Base-by-base conservation (phyloP, 352 stramenopile species). In the Saprolegnia diclina region DNA sequence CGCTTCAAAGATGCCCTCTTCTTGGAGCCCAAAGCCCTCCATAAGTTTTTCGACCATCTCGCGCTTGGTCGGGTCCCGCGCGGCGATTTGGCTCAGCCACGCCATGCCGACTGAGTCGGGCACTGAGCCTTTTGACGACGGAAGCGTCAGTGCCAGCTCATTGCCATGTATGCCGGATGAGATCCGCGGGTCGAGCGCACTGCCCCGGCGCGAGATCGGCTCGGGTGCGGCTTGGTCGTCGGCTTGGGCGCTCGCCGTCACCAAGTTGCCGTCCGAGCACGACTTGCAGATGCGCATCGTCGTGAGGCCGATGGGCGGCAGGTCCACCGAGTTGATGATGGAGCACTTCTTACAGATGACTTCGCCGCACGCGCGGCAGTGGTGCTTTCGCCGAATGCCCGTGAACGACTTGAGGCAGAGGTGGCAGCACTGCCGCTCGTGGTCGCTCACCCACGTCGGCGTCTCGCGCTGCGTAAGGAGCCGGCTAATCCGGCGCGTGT, bases 381-480 rank as follows among this genome's bases (percentile, higher is more conserved):
- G 85, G 66, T 94, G 85, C 70, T 88, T 87, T 26, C 85, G 81
- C 4, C 85, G 73, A 56, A 83, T 91, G 73, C 83, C 90, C 29
- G 81, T 87, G 68, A 93, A 93, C 11, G 81, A 89, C 76, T 91
- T 91, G 21, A 93, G 74, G 48, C 85, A 93, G 52, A 93, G 70
- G 57, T 91, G 82, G 69, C 85, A 93, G 73, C 85, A 93, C 53
- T 82, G 79, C 56, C 85, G 83, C 67, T 93, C 85, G 62, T 87
- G 86, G 79, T 93, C 83, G 61, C 79, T 82, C 32, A 93, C 85
- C 85, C 85, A 93, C 64, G 79, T 88, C 65, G 85, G 85, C 56
- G 81, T 79, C 35, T 81, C 75, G 35, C 85, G 83, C 64, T 86
- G 79, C 24, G 80, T 91, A 32, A 93, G 74, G 67, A 91, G 83